phyloP scores from a whole-genome alignment of 2,329 filamentous ascomycete genomes.

The Penicillium sp. region DNA sequence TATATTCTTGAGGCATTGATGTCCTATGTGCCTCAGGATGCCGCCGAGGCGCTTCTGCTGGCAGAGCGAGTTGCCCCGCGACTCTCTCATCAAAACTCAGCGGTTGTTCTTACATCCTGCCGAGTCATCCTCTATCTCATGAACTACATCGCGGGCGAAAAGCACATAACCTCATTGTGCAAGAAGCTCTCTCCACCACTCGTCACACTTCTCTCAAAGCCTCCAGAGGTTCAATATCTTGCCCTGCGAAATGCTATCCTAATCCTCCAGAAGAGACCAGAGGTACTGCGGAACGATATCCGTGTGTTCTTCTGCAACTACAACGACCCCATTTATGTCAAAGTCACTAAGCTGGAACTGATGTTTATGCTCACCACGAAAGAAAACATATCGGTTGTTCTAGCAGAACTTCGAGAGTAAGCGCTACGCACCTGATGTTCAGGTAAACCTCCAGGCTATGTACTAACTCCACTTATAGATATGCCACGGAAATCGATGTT shows the following conservation, averaged over 20 bases:
- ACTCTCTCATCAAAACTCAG: slow-evolving; percentile 93
- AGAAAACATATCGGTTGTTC: slow-evolving; percentile 90
- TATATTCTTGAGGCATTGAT: slow-evolving; percentile 98
- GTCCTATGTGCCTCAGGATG: slow-evolving; percentile 94
- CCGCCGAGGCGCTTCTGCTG: slow-evolving; percentile 80
- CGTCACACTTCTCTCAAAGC: slow-evolving; percentile 92
- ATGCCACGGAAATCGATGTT: slow-evolving; percentile 97
- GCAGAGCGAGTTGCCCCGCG: slow-evolving; percentile 95
- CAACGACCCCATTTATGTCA: slow-evolving; percentile 99
- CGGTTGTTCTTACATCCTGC: slow-evolving; percentile 94
- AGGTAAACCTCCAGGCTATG: not conserved
- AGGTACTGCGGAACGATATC: slow-evolving; percentile 94
- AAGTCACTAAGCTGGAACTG: slow-evolving; percentile 96
- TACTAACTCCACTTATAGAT: slow-evolving; percentile 43
- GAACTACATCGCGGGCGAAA: slow-evolving; percentile 96
- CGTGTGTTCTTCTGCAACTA: slow-evolving; percentile 99
- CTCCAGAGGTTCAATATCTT: slow-evolving; percentile 96
- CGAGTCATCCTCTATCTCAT: slow-evolving; percentile 95
- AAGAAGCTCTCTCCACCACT: slow-evolving; percentile 92
- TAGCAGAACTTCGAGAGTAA: slow-evolving; percentile 89
- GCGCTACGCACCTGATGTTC: slow-evolving; percentile 26
- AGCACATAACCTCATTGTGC: slow-evolving; percentile 82
- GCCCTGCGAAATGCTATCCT: slow-evolving; percentile 90
- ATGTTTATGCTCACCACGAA: slow-evolving; percentile 99
- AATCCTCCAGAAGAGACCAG: slow-evolving; percentile 88